Evolutionary conservation across 2,329 filamentous ascomycete species (phyloP), one percentile per base, ranked within the genome.

Genomic region (Fusarium miscanthi): DNA sequence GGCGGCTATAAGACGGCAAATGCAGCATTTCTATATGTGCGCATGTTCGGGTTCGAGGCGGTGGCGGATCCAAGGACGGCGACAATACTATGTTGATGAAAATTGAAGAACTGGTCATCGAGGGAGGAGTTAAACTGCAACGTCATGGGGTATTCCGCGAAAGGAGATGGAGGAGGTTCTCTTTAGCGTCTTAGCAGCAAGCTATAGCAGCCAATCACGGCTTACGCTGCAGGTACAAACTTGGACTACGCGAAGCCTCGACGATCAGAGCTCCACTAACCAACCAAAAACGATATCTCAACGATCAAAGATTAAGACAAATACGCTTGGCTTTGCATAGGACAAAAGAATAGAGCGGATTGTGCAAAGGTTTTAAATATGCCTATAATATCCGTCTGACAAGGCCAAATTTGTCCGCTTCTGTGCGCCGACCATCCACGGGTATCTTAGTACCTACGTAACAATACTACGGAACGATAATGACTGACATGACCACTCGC

Each of bases 21-120:
- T 77, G 71, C 69, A 70, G 80, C 80, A 81, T 81, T 71, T 78
- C 79, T 73, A 66, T 68, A 64, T 71, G 63, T 51, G 56, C 31
- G 71, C 74, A 71, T 78, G 49, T 56, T 74, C 54, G 58, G n/a
- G 30, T 30, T n/a, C 60, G 43, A 54, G 58, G 37, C 54, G 45
- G 33, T n/a, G 21, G 54, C 33, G 66, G 46, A 59, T 46, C 35
- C 25, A 38, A 49, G 40, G 35, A 41, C 25, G 61, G 16, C 25
- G 48, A 38, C 42, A 66, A 68, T 63, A 63, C 25, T 42, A 49
- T 69, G 65, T 56, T 58, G 63, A 51, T 67, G 62, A 69, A 77
- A 57, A 56, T 38, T 45, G 56, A 67, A 43, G 37, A 69, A 31
- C 40, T 59, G 68, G 68, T 61, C 75, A 54, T 66, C n/a, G 54